Evolutionary conservation across 768 basidiomycete species (phyloP).

Genomic region (Pulveroboletus sp.): DNA sequence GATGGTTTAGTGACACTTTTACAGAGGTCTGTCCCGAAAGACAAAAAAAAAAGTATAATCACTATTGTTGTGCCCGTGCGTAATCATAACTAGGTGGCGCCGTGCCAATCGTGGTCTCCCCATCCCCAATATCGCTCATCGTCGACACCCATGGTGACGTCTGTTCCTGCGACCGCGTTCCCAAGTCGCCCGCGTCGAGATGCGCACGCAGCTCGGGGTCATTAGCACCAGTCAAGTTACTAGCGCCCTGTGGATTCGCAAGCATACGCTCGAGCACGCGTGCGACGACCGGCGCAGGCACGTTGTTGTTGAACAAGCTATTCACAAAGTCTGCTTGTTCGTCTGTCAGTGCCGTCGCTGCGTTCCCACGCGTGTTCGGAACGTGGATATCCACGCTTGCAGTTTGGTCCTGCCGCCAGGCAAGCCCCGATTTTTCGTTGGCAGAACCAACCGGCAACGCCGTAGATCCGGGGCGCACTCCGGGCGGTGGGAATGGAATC

Average conservation of each 20-base stretch:
- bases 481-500: not conserved
- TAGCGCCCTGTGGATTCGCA: constrained; percentile 9
- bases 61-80: constrained; percentile 6
- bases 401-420: not conserved
- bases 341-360: constrained; percentile 12
- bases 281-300: constrained; percentile 25
- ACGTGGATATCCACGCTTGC: not conserved
- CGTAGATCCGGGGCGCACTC: not conserved
- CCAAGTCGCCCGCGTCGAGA: not conserved
- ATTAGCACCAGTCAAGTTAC: constrained; percentile 9
- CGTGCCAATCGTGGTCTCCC: constrained; percentile 25
- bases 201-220: constrained; percentile 13
- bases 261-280: constrained; percentile 28
- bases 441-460: not conserved
- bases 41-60: not conserved
- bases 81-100: constrained; percentile 26
- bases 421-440: constrained; percentile 13
- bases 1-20: too few relatives aligned
- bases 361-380: not conserved
- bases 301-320: constrained; percentile 23
- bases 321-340: constrained; percentile 26
- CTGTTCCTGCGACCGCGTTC: not conserved
- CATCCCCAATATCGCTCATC: constrained; percentile 34
- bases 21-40: too few relatives aligned
- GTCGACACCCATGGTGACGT: constrained; percentile 35